phyloP scores from a whole-genome alignment of 768 basidiomycete genomes.

The Mycena galericulata region DNA sequence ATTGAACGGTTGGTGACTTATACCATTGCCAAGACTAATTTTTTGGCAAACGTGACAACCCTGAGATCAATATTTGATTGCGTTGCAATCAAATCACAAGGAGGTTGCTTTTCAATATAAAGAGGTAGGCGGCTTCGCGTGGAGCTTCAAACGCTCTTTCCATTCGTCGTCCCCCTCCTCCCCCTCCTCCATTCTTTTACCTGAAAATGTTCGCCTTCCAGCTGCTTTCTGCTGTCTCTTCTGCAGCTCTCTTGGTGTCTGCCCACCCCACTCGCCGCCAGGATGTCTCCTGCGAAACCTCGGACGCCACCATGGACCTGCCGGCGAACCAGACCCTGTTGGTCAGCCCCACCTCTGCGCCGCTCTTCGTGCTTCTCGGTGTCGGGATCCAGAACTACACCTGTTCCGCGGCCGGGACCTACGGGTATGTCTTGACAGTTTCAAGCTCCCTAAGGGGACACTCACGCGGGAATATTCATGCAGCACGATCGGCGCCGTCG shows the following conservation, averaged over 20 bases:
- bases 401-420: slow-evolving; percentile 48
- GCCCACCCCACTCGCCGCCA: slow-evolving; percentile 21
- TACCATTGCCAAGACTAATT: too few relatives aligned
- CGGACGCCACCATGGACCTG: slow-evolving; percentile 33
- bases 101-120: too few relatives aligned
- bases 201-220: slow-evolving; percentile 37
- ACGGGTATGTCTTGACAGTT: slow-evolving; percentile 42
- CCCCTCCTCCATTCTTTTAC: not conserved
- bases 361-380: slow-evolving; percentile 56
- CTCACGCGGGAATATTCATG: slow-evolving; percentile 20
- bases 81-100: too few relatives aligned
- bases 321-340: slow-evolving; percentile 46
- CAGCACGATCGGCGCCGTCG: slow-evolving; percentile 34
- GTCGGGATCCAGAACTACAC: slow-evolving; percentile 59
- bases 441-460: not conserved
- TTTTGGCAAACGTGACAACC: too few relatives aligned
- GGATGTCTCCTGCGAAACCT: not conserved
- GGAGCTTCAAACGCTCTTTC: too few relatives aligned
- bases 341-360: slow-evolving; percentile 48
- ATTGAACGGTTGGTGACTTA: too few relatives aligned
- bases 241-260: slow-evolving; percentile 34
- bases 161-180: too few relatives aligned
- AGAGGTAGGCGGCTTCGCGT: too few relatives aligned
- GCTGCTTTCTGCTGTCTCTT: slow-evolving; percentile 36
- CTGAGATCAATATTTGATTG: too few relatives aligned